Evolutionary conservation across 495 filamentous ascomycete species (phyloP), one percentile per base, ranked within the genome.

Genomic region (Podospora didyma): DNA sequence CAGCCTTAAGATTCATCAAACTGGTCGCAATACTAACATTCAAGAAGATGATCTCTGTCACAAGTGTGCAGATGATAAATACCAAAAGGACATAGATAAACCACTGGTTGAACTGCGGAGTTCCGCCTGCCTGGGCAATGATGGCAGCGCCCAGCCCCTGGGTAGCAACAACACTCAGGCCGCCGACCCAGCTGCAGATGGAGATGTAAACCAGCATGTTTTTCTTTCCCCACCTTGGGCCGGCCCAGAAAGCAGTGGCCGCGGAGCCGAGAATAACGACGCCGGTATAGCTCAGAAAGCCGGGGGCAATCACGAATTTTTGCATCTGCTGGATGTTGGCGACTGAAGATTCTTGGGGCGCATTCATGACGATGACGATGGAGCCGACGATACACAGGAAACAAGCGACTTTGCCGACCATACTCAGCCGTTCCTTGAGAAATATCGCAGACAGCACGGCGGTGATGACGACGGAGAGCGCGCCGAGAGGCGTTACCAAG

Each of bases 191-290:
- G 75, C 90, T 96, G 81, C 94, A 98, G 66, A 98, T 90, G 61
- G 85, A 90, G 63, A 98, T 83, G 72, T 98, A 98, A 12, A 97
- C 90, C 71, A 98, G 81, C 94, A 98, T 97, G 69, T 87, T 93
- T 77, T 89, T 90, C 77, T 95, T 96, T 42, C 95, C 94, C 60
- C 94, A 98, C 57, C 88, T 83, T 7, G 94, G 94, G 4, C 85
- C 95, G 52, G 82, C 86, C 86, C 89, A 97, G 26, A 96, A 68
- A 0, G 90, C 89, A 48, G 87, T 82, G 54, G 92, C 82, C 12
- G 75, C 58, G 53, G 84, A 84, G 0, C 84, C 89, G 24, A 93
- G 62, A 39, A 97, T 84, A 47, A 97, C 78, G 16, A 97, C 78
- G 49, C 95, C 94, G 0, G 89, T 80, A 69, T 96, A 98, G 23